Evolutionary conservation across 1,139 yeast genomes (phyloP), one percentile per base, ranked within the genome.

Genomic region (Sugiyamaella paludigena): DNA sequence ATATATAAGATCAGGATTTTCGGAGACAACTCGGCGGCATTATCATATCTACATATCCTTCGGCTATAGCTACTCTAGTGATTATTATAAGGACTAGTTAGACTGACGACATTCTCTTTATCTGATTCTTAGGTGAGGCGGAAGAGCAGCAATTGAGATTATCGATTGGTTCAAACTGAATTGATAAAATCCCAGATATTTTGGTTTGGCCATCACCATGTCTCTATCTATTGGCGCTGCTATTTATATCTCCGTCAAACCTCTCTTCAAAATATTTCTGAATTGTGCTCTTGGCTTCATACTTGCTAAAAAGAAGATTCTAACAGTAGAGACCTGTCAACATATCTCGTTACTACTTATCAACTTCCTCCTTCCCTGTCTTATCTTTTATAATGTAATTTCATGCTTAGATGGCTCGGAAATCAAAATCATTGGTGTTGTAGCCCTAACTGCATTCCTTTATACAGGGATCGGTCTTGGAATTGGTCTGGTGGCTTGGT

Each of bases 261-360:
- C 97, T 24, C 84, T 89, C 52, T 74, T 88, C 69, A 89, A 91
- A 70, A 87, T 89, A 57, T 87, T 88, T 61, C 70, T 86, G 60
- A 84, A 87, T 61, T 77, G 87, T 7, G 82, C 76, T 1, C 68
- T 83, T 13, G 97, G 97, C 7, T 86, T 74, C 59, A 65, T 72
- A 33, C 70, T 88, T 8, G 91, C 95, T 6, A 78, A 77, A 55
- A 72, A 71, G 54, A 83, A 64, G 31, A 76, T 88, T 34, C 70
- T 89, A 12, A 75, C 86, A 0, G 88, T 87, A 34, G 83, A 87
- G 40, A 83, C 92, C 11, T 78, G 66, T 24, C 64, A 65, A 57
- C 88, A 87, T 51, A 75, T 88, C 29, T 83, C 94, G 10, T 81
- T 83, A 51, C 74, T 85, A 54, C 79, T 87, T 12, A 83, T 88